Base-by-base conservation (phyloP, 1,284 basidiomycete genomes). In the Ustilago trichophora region DNA sequence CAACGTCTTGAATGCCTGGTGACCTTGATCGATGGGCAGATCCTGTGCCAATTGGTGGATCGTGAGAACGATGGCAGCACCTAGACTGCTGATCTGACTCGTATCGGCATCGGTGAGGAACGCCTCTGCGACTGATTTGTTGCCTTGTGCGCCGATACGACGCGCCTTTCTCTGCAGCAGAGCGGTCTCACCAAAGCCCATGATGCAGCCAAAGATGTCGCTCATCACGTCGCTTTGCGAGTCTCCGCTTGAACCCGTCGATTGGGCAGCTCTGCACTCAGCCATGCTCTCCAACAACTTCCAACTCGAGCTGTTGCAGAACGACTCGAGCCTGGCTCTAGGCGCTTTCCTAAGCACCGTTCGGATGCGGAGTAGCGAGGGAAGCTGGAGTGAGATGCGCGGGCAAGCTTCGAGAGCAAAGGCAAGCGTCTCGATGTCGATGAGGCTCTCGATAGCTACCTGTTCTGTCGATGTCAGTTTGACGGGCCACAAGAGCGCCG, bases 341-440 rank as follows among this genome's bases (percentile, higher is more conserved):
- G 13, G 11, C 10, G 57, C 33, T 25, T 37, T 62, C 8, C 43
- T 31, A 9, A 67, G 46, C 3, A 62, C 38, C 8, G 16, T 15
- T 8, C 64, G 45, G n/a, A 67, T 46, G 10, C 64, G 64, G 6
- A 45, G 27, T 1, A 67, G 57, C 19, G 64, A 48, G 10, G 57
- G 36, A 12, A 52, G 47, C 34, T 47, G 52, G 1, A 56, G 49
- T 18, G 57, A 52, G 27, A 54, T 33, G 32, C 27, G 68, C 52
- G 79, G 25, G 29, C 49, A 41, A 92, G 83, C 50, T 93, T 86
- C 1, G 88, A 90, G 69, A 90, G 87, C 0, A 89, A 88, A 64
- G 9, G 44, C 18, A n/a, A 64, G 35, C 2, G 60, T 57, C 8
- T 31, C 49, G 13, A 49, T 43, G 32, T 64, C 60, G 41, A 64